Evolutionary conservation across 2,329 filamentous ascomycete genomes (phyloP), one percentile per base, ranked within the genome.

Genomic region (Curvularia lunata): DNA sequence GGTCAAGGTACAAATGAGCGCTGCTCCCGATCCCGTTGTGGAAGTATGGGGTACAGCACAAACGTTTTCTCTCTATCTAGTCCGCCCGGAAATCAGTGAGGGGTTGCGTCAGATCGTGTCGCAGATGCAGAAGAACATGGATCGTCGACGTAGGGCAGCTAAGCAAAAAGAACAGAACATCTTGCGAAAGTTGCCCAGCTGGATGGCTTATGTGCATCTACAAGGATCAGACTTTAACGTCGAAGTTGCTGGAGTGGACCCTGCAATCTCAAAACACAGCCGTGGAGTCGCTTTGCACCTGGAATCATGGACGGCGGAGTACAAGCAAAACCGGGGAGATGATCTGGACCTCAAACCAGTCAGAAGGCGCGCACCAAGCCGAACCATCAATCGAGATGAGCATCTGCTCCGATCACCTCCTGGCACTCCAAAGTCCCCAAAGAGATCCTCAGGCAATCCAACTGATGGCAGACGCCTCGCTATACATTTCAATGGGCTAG

Each of bases 71-170:
- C 83, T 97, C 48, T 95, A 92, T 70, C 89, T 99, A 82, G 88
- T 97, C 8, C 88, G 94, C 21, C 89, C 91, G 5, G 95, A 99
- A 72, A 97, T 99, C 57, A 95, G 89, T 52, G 90, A 96, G 70
- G 96, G 95, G 21, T 83, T 99, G 30, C 91, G 91, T 23, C 92
- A 98, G 74, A 97, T 99, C 61, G 87, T 97, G 13, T 86, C 88
- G 41, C 92, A 98, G 71, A 83, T 97, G 51, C 86, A 89, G 43
- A 86, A 69, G 32, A 71, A 73, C 21, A 65, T 84, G 37, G 75
- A 63, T 10, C 62, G 62, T 18, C 66, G 68, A 32, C 65, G 66
- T 9, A 66, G 64, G 75, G 4, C 74, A 74, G 38, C 79, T 80
- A n/a, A 83, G 79, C 65, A 64, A 18, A 69, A 67, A 41, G 57